Base-by-base conservation (phyloP, 257 asterid genomes). In the Paraleonurus japonicus region DNA sequence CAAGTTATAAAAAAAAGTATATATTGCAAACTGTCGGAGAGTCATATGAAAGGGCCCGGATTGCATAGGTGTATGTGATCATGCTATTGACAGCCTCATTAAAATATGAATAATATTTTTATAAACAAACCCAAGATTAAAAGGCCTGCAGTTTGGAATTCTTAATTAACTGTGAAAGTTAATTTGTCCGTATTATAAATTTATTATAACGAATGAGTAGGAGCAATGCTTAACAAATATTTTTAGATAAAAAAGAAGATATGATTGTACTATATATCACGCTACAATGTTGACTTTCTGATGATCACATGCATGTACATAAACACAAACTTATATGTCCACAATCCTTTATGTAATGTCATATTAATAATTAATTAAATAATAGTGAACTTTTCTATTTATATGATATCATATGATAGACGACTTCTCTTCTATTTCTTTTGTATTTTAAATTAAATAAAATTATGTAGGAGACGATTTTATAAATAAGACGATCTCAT, bases 61-160 rank as follows among this genome's bases (percentile, higher is more conserved):
- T 58, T 17, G 4, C 68, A 37, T 62, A 33, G 41, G 13, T 32
- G 22, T 6, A 4, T 5, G 22, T 13, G 59, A 45, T 70, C 15
- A 59, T 27, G 27, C 64, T 66, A 8, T 68, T 51, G 73, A 53
- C 64, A 33, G 54, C 24, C 58, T 4, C 2, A 32, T 54, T 23
- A 26, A 54, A 33, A 32, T 20, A 20, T 1, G 7, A 35, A 37
- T 39, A 20, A 11, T n/a, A 17, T 7, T 71, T 60, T 15, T 23
- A 12, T 57, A 7, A n/a, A 17, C 19, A 19, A 17, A 0, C 50
- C 39, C 16, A 19, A 10, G 54, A 15, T 47, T 1, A 47, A n/a
- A 17, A 15, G 62, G 55, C 70, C 63, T 50, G 70, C 76, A 48
- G 15, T 57, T 50, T 32, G 53, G 63, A 72, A 32, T 48, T 61